A percentile compares a stretch with the other conserved stretches of the same genome.
phyloP scores from a whole-genome alignment of 2,329 filamentous ascomycete species.

The Xylaria sp. region DNA sequence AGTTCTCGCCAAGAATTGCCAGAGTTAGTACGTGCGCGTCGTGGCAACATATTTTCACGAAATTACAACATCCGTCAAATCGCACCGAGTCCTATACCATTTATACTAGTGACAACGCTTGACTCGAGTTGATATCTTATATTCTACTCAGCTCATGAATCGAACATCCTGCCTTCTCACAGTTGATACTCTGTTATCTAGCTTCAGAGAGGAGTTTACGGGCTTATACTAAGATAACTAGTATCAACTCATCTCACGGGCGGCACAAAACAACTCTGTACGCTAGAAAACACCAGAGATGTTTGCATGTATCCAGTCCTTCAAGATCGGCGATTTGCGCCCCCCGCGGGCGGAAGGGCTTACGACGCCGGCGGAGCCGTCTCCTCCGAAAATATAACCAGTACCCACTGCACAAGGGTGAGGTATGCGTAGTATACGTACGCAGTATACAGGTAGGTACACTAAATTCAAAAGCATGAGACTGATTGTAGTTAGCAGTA shows the following conservation, averaged over 20 bases:
- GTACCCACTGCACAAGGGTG: background rate
- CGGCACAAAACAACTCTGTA: background rate
- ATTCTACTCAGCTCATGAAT: background rate
- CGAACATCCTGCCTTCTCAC: too few relatives aligned
- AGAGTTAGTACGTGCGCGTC: background rate
- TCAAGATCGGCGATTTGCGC: constrained; percentile 6
- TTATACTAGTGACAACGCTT: background rate
- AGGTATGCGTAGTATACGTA: background rate
- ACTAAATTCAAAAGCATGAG: too few relatives aligned
- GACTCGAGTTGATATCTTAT: background rate
- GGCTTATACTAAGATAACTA: background rate
- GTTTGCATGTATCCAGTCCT: background rate
- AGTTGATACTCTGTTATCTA: too few relatives aligned
- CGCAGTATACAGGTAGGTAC: too few relatives aligned
- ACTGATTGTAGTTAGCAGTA: too few relatives aligned
- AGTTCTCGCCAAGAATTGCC: background rate
- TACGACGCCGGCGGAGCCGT: constrained; percentile 18
- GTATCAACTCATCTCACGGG: background rate
- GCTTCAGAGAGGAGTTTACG: background rate
- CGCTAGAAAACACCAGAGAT: background rate
- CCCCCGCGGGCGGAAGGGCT: background rate
- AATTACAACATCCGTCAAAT: constrained; percentile 22
- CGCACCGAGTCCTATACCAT: constrained; percentile 12
- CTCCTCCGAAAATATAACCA: constrained; percentile 3
- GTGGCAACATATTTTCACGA: constrained; percentile 25